Percentiles rank a stretch among this genome's conserved stretches.
Conservation (phyloP, 345 rosid genomes). For the Salix udensis region DNA sequence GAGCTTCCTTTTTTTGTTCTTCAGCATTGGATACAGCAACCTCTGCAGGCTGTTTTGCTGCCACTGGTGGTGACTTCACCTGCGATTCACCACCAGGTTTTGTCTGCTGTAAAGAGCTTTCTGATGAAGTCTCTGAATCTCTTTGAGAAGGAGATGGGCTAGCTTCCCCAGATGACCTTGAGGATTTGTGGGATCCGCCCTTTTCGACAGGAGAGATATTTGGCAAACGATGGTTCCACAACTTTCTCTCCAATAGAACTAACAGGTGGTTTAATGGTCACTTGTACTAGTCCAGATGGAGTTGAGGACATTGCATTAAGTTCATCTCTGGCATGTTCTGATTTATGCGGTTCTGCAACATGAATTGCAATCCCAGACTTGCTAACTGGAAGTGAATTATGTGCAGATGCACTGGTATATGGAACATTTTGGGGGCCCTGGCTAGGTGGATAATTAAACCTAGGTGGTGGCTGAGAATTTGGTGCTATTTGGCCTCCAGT, state of each 20-base stretch:
- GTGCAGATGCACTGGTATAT: constrained; percentile 40
- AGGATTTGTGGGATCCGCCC: constrained; percentile 37
- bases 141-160: constrained; percentile 27
- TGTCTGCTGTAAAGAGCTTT: constrained; percentile 32
- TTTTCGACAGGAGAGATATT: constrained; percentile 38
- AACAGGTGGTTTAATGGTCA: constrained; percentile 47
- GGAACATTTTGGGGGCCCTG: constrained; percentile 64
- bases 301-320: constrained; percentile 36
- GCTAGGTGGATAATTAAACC: constrained; percentile 45
- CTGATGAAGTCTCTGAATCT: constrained; percentile 32
- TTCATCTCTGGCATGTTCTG: constrained; percentile 39
- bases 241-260: constrained; percentile 41
- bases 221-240: constrained; percentile 23
- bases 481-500: constrained; percentile 54
- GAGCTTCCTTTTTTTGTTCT: constrained; percentile 31
- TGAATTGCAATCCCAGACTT: constrained; percentile 39
- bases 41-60: constrained; percentile 28
- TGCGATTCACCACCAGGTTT: constrained; percentile 37
- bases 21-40: constrained; percentile 27
- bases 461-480: constrained; percentile 56
- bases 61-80: constrained; percentile 21
- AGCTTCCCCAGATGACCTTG: constrained; percentile 37
- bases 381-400: constrained; percentile 33
- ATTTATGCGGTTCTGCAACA: constrained; percentile 32
- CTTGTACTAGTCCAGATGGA: constrained; percentile 40